Evolutionary conservation across 192 early-diverging fungal species (phyloP).

Genomic region (Podila horticola): DNA sequence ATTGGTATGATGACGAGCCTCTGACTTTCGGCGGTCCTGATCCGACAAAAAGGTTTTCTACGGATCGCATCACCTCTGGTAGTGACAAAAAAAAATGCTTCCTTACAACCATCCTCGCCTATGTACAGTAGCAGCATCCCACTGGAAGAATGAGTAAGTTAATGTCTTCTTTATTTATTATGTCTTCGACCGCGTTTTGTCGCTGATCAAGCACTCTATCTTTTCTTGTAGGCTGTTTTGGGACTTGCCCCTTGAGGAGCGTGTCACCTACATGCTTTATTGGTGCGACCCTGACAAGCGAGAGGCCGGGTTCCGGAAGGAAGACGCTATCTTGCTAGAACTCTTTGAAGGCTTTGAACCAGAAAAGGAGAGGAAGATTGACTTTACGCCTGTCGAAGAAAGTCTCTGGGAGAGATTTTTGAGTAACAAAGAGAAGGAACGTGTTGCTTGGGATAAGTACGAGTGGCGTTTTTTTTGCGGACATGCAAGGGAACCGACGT

Average conservation of each 20-base stretch:
- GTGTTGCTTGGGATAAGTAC: constrained; percentile 12
- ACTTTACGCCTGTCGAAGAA: constrained; percentile 2
- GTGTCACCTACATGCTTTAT: constrained; percentile 23
- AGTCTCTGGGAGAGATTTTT: not conserved
- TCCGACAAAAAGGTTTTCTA: not conserved
- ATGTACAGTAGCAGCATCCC: constrained; percentile 15
- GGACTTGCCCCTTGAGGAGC: constrained; percentile 7
- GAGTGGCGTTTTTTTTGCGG: constrained; percentile 9
- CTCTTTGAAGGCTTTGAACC: constrained; percentile 7
- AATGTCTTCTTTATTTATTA: not conserved
- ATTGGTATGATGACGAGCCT: constrained; percentile 8
- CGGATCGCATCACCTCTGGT: constrained; percentile 1
- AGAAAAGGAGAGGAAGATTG: constrained; percentile 4
- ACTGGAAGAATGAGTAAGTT: constrained; percentile 22
- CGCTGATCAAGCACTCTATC: not conserved
- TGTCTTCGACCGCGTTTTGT: not conserved
- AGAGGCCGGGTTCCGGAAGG: constrained; percentile 11
- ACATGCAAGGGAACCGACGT: constrained; percentile 22
- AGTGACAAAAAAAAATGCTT: constrained; percentile 13
- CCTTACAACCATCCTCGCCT: constrained; percentile 10
- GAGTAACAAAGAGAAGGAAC: constrained; percentile 1
- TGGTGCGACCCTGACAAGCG: constrained; percentile 22
- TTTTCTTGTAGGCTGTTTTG: not conserved
- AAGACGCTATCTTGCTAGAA: constrained; percentile 14
- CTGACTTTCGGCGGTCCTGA: not conserved